Evolutionary conservation across 108 stramenopile species (phyloP).

Genomic region (Cyclotella distinguenda): DNA sequence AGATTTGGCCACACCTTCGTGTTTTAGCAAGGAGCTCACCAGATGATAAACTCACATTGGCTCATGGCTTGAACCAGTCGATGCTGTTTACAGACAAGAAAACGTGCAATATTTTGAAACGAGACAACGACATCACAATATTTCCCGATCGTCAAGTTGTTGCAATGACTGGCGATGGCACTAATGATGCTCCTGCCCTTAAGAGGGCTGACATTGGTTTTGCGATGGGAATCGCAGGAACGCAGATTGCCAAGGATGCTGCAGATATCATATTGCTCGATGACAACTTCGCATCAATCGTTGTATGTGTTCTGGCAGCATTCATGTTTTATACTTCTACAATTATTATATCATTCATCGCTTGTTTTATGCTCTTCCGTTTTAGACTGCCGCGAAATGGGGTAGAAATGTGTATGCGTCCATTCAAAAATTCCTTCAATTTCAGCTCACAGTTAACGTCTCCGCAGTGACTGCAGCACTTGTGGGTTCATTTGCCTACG

Average conservation of each 20-base stretch:
- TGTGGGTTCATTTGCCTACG: conserved; percentile 83
- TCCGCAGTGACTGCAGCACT: conserved; percentile 90
- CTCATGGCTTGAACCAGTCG: conserved; percentile 86
- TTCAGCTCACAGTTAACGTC: conserved; percentile 97
- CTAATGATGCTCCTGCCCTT: conserved; percentile 98
- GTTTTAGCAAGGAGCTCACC: conserved; percentile 80
- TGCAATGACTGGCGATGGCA: conserved; percentile 98
- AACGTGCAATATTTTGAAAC: conserved; percentile 40
- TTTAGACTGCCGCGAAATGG: conserved; percentile 91
- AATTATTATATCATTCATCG: not conserved
- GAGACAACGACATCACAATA: conserved; percentile 57
- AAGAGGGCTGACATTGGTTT: conserved; percentile 98
- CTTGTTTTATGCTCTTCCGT: not conserved
- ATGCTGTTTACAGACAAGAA: conserved; percentile 69
- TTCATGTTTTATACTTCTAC: not conserved
- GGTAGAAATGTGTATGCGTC: conserved; percentile 96
- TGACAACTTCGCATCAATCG: conserved; percentile 97
- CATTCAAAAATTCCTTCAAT: conserved; percentile 97
- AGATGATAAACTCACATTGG: conserved; percentile 83
- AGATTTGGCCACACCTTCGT: conserved; percentile 82
- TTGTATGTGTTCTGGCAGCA: conserved; percentile 14
- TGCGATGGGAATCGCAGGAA: conserved; percentile 97
- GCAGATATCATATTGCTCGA: conserved; percentile 93
- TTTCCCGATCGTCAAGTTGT: conserved; percentile 93
- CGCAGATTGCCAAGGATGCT: conserved; percentile 96